Evolutionary conservation across 805 yeast genomes (phyloP).

Genomic region (Yarrowia sp.): DNA sequence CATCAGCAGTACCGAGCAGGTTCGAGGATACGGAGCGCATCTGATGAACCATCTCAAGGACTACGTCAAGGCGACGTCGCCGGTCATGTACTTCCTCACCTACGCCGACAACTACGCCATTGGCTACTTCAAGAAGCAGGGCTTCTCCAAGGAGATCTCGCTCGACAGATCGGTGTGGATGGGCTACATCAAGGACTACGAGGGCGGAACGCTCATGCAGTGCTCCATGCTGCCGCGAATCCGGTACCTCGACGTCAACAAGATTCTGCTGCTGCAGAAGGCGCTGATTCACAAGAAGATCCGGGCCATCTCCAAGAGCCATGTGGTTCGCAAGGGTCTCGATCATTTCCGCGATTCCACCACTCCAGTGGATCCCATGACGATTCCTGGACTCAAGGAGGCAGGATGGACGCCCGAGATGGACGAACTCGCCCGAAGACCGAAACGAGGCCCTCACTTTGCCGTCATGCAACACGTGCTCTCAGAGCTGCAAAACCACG

Average conservation of each 20-base stretch:
- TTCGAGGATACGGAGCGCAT: conserved; percentile 98
- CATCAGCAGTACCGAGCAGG: conserved; percentile 95
- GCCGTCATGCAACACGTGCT: conserved; percentile 87
- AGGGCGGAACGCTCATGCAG: conserved; percentile 98
- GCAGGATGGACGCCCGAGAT: conserved; percentile 98
- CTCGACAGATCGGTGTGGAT: conserved; percentile 86
- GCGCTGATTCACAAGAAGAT: conserved; percentile 89
- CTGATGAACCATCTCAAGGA: conserved; percentile 97
- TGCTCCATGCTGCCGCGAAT: conserved; percentile 88
- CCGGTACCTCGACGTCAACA: conserved; percentile 84
- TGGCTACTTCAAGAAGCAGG: conserved; percentile 97
- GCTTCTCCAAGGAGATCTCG: conserved; percentile 92
- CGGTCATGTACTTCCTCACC: conserved; percentile 80
- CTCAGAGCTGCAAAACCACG: conserved; percentile 87
- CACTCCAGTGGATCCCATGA: conserved; percentile 61
- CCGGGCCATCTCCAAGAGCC: conserved; percentile 71
- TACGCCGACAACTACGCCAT: conserved; percentile 99
- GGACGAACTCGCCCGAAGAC: conserved; percentile 94
- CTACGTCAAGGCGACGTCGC: conserved; percentile 84
- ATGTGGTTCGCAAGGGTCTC: conserved; percentile 78
- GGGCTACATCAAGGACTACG: conserved; percentile 98
- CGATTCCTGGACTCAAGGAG: conserved; percentile 86
- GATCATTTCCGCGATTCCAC: conserved; percentile 25
- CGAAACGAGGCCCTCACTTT: conserved; percentile 91
- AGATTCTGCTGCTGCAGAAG: conserved; percentile 79